A percentile compares a stretch with the other conserved stretches of the same genome.
Evolutionary conservation across 495 filamentous ascomycete species (phyloP).

Genomic region (Aspergillus cavernicola): DNA sequence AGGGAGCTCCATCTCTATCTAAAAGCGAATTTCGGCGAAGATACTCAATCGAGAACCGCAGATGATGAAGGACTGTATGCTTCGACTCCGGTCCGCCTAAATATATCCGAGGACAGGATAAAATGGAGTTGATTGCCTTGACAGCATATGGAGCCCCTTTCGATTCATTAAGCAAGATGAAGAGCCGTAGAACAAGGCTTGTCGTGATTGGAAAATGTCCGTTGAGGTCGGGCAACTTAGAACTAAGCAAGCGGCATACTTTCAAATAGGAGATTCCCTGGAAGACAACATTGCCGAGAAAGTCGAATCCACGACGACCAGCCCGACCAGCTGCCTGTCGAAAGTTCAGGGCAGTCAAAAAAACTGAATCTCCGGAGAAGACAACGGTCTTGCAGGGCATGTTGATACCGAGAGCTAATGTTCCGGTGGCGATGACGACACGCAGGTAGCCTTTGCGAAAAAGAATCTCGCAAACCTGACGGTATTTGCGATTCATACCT

Average conservation of each 20-base stretch:
- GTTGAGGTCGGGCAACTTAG: slow-evolving; percentile 64
- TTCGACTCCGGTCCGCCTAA: slow-evolving; percentile 60
- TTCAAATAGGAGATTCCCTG: slow-evolving; percentile 54
- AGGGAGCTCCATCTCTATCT: slow-evolving; percentile 51
- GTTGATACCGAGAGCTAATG: slow-evolving; percentile 73
- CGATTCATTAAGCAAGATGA: slow-evolving; percentile 62
- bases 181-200: slow-evolving; percentile 65
- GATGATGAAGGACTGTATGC: slow-evolving; percentile 66
- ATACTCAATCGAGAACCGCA: slow-evolving; percentile 79
- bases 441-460: slow-evolving; percentile 70
- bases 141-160: slow-evolving; percentile 55
- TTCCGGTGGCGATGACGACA: slow-evolving; percentile 75
- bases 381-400: slow-evolving; percentile 83
- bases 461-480: slow-evolving; percentile 54
- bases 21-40: slow-evolving; percentile 65
- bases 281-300: slow-evolving; percentile 78
- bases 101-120: slow-evolving; percentile 66
- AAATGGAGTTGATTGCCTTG: slow-evolving; percentile 58
- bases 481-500: slow-evolving; percentile 73
- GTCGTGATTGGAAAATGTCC: slow-evolving; percentile 78
- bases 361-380: slow-evolving; percentile 69
- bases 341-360: slow-evolving; percentile 68
- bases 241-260: slow-evolving; percentile 61
- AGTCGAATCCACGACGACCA: slow-evolving; percentile 74
- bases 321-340: slow-evolving; percentile 73